Evolutionary conservation across 164 flowering plant genomes (phyloP).

Genomic region (Aristolochia contorta): DNA sequence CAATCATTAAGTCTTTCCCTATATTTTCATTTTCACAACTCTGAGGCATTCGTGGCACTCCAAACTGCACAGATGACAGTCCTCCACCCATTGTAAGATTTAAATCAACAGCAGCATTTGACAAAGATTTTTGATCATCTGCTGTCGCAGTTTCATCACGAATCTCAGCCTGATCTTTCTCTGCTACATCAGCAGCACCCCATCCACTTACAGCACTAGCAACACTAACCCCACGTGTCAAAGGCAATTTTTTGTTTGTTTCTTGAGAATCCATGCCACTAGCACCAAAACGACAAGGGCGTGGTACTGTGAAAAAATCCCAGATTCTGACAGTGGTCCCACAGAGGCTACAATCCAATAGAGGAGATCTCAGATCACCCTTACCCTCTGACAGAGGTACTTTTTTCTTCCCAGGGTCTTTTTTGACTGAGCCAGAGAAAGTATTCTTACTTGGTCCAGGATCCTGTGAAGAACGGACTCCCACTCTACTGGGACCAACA

Average conservation of each 20-base stretch:
- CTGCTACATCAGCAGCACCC: conserved; percentile 67
- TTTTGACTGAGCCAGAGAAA: conserved; percentile 50
- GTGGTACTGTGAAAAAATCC: conserved; percentile 75
- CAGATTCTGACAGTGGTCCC: conserved; percentile 86
- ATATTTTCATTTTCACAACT: conserved; percentile 29
- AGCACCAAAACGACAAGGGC: conserved; percentile 61
- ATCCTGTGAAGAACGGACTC: conserved; percentile 30
- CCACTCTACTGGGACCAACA: conserved; percentile 45
- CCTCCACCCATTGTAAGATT: conserved; percentile 72
- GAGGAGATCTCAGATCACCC: conserved; percentile 64
- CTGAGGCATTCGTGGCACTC: conserved; percentile 25
- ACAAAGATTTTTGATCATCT: conserved; percentile 31
- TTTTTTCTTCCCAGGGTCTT: conserved; percentile 49
- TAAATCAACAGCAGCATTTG: conserved; percentile 51
- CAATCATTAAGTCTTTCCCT: conserved; percentile 68
- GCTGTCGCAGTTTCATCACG: conserved; percentile 64
- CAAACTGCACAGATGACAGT: conserved; percentile 29
- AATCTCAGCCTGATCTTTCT: conserved; percentile 64
- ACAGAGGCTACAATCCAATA: conserved; percentile 94
- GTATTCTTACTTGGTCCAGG: conserved; percentile 51
- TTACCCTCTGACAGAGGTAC: conserved; percentile 38
- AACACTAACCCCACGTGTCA: conserved; percentile 91
- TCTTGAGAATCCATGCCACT: conserved; percentile 58
- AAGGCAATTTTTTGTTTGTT: conserved; percentile 61
- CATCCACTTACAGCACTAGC: conserved; percentile 95